Conservation (phyloP, 495 filamentous ascomycete species). For the Penicillium ochrochloron region DNA sequence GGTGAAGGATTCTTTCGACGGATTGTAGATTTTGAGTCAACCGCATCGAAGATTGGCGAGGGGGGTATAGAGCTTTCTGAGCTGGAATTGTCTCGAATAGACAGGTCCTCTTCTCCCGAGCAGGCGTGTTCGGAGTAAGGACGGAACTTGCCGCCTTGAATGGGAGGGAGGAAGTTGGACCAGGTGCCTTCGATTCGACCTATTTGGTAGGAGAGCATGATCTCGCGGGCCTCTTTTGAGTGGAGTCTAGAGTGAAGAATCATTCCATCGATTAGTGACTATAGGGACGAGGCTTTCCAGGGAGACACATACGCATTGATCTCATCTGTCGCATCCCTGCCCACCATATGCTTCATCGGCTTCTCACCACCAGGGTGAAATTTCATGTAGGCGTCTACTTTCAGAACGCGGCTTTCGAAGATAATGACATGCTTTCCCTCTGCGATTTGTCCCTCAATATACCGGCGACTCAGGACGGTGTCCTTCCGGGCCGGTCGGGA, state of each 20-base stretch:
- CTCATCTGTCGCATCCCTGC: constrained; percentile 95
- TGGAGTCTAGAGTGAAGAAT: constrained; percentile 65
- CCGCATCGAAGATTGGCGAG: constrained; percentile 69
- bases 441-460: constrained; percentile 87
- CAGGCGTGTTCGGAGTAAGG: constrained; percentile 47
- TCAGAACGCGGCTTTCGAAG: constrained; percentile 77
- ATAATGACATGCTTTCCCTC: constrained; percentile 84
- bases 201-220: constrained; percentile 84
- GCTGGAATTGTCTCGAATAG: constrained; percentile 39
- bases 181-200: constrained; percentile 81
- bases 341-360: constrained; percentile 93
- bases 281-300: background rate
- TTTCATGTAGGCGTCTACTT: constrained; percentile 82
- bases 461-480: constrained; percentile 65
- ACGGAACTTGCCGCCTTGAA: constrained; percentile 89
- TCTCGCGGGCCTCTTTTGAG: constrained; percentile 72
- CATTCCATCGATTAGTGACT: background rate
- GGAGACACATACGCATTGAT: constrained; percentile 76
- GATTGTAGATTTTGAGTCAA: constrained; percentile 41
- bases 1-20: constrained; percentile 37
- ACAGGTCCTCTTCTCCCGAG: constrained; percentile 40
- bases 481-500: constrained; percentile 46
- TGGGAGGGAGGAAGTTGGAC: constrained; percentile 88
- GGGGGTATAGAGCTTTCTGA: constrained; percentile 43
- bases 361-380: constrained; percentile 95